These are phyloP conservation scores for Calcarisporium arbuscula DNA, from an alignment of 2,329 filamentous ascomycete species.

Conservation along the genomic window DNA sequence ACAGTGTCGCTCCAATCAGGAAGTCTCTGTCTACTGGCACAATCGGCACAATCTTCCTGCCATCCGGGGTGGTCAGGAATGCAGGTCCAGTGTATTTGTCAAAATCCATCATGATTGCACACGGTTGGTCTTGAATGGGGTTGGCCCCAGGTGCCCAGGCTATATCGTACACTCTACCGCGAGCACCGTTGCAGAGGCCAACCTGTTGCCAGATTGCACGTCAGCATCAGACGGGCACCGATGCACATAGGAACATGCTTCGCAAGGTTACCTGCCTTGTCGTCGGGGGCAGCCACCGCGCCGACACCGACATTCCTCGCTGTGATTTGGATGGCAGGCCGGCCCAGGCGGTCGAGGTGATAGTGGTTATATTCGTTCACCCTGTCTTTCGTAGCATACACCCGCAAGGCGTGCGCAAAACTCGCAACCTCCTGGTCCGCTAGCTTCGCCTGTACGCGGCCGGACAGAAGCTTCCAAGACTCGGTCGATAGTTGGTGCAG, in stretches of 20 bases:
- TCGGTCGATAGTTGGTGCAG: conserved; percentile 4
- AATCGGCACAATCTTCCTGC: conserved; percentile 6
- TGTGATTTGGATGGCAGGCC: conserved; percentile 6
- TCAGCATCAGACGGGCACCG: conserved; percentile 9
- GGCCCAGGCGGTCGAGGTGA: conserved; percentile 7
- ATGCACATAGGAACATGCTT: conserved; percentile 9
- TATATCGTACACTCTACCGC: conserved; percentile 11
- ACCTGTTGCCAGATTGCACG: too few relatives aligned
- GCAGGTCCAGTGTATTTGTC: conserved; percentile 9
- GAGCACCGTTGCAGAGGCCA: conserved; percentile 7
- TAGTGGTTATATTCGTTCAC: conserved; percentile 8
- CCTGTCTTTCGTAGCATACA: conserved; percentile 5
- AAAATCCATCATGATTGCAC: conserved; percentile 10
- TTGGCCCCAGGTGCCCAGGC: conserved; percentile 10
- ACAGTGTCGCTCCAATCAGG: neutral
- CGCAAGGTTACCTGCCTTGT: conserved; percentile 8
- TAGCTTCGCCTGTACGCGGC: conserved; percentile 1
- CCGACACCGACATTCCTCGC: conserved; percentile 6
- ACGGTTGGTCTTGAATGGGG: conserved; percentile 9
- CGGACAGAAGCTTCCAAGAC: conserved; percentile 3
- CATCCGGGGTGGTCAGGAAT: conserved; percentile 9
- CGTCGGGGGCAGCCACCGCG: conserved; percentile 6
- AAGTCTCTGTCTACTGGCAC: neutral
- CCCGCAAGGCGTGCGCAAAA: conserved; percentile 1
- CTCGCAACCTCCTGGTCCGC: too few relatives aligned